Conservation (phyloP, 202 grass and related monocot species). For the Dendrocalamus latiflorus region DNA sequence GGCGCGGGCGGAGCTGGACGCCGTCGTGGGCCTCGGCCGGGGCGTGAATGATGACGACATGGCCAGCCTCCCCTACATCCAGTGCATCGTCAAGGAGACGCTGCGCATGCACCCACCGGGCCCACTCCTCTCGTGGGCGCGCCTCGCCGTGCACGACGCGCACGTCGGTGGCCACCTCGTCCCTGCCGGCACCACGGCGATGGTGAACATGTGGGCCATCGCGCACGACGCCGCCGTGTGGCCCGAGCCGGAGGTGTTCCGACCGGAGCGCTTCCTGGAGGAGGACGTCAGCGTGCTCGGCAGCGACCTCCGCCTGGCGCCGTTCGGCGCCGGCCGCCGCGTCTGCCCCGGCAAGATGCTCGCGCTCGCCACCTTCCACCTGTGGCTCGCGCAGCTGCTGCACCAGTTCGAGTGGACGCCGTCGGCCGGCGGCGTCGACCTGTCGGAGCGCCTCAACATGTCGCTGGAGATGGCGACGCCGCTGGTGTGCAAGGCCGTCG, state of each 20-base stretch:
- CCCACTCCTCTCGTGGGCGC: constrained; percentile 87
- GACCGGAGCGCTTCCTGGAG: constrained; percentile 55
- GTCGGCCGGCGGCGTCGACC: constrained; percentile 31
- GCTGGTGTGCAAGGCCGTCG: constrained; percentile 50
- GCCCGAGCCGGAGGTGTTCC: constrained; percentile 47
- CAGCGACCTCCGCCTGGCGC: constrained; percentile 63
- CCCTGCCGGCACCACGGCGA: constrained; percentile 70
- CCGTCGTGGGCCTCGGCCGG: constrained; percentile 24
- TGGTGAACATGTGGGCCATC: constrained; percentile 98
- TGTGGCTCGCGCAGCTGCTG: no score
- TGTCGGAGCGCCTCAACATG: constrained; percentile 73
- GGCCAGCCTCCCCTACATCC: constrained; percentile 46
- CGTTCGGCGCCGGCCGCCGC: constrained; percentile 66
- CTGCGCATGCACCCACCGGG: constrained; percentile 80
- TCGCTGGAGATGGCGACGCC: constrained; percentile 75
- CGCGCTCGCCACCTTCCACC: no score
- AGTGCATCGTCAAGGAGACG: constrained; percentile 66
- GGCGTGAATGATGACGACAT: constrained; percentile 51
- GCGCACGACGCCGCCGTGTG: constrained; percentile 53
- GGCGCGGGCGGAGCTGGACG: constrained; percentile 53
- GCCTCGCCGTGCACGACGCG: constrained; percentile 60
- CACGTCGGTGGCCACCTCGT: constrained; percentile 56
- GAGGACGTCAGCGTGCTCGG: constrained; percentile 64
- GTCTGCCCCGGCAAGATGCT: constrained; percentile 75
- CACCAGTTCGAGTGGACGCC: constrained; percentile 58